These are phyloP conservation scores for Hebeloma cylindrosporum DNA, from an alignment of 768 basidiomycete genomes.

Conservation along the genomic window DNA sequence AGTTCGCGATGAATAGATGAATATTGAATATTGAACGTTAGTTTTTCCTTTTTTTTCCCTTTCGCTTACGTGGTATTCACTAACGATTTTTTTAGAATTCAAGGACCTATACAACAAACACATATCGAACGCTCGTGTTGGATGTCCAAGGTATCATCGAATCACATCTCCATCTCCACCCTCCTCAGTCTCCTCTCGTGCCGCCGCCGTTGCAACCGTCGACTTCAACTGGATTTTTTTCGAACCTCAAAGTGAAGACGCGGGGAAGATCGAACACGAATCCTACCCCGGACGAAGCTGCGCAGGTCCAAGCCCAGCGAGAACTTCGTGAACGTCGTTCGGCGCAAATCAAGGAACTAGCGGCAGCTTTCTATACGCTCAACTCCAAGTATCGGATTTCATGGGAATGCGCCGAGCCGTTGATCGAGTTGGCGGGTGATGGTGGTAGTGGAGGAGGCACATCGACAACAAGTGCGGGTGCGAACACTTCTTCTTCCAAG, in stretches of 20 bases:
- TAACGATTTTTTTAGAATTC: conserved; percentile 50
- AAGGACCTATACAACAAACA: conserved; percentile 66
- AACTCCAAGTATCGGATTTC: conserved; percentile 78
- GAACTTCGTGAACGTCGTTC: neutral
- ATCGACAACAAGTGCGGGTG: no score
- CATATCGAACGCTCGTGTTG: conserved; percentile 52
- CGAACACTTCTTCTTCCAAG: no score
- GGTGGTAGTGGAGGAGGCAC: no score
- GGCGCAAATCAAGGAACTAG: conserved; percentile 49
- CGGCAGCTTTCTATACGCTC: conserved; percentile 59
- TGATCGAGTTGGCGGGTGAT: conserved; percentile 81
- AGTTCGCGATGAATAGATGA: conserved; percentile 82
- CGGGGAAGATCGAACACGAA: conserved; percentile 59
- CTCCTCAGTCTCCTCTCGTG: conserved; percentile 2
- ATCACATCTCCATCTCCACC: conserved; percentile 30
- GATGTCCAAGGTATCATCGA: conserved; percentile 59
- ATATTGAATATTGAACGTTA: conserved; percentile 48
- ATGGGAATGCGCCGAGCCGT: conserved; percentile 87
- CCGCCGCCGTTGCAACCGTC: conserved; percentile 29
- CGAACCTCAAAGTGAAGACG: conserved; percentile 37
- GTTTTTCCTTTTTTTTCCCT: conserved; percentile 16
- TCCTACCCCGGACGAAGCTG: conserved; percentile 26
- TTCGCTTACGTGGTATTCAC: neutral
- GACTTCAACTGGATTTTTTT: conserved; percentile 39
- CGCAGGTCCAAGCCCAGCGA: neutral